Percentiles rank a stretch among this genome's conserved stretches.
phyloP scores from a whole-genome alignment of 257 asterid genomes.

The Leonotis leonurus region DNA sequence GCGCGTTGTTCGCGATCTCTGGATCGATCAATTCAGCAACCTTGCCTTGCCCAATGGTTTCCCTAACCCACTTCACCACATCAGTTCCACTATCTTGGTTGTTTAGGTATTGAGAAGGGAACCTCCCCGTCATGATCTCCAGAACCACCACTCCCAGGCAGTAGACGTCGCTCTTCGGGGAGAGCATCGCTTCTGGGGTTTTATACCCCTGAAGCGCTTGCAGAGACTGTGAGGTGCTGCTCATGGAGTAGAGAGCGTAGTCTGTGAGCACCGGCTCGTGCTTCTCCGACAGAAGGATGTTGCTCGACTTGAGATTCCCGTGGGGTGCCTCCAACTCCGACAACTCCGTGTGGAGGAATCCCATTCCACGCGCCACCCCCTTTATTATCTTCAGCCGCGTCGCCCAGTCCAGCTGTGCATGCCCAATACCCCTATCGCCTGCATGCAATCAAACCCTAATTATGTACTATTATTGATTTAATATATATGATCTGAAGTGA shows the following conservation, averaged over 20 bases:
- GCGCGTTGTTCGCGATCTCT: constrained; percentile 37
- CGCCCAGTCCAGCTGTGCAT: constrained; percentile 60
- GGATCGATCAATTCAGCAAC: constrained; percentile 65
- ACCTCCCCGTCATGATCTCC: constrained; percentile 66
- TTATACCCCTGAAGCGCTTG: constrained; percentile 51
- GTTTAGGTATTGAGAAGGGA: constrained; percentile 73
- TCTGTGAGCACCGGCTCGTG: constrained; percentile 76
- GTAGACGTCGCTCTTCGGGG: constrained; percentile 77
- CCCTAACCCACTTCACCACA: constrained; percentile 54
- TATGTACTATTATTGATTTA: too few relatives aligned
- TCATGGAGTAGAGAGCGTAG: constrained; percentile 53
- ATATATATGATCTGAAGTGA: too few relatives aligned
- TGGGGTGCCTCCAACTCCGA: constrained; percentile 60
- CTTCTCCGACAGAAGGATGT: constrained; percentile 47
- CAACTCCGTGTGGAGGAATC: constrained; percentile 71
- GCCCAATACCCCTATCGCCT: constrained; percentile 72
- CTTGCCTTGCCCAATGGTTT: constrained; percentile 38
- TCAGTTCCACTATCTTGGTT: constrained; percentile 83
- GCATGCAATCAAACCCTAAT: neutral
- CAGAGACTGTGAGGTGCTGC: constrained; percentile 47
- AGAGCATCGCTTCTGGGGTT: constrained; percentile 59
- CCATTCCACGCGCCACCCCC: constrained; percentile 77
- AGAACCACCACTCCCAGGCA: constrained; percentile 74
- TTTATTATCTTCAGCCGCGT: constrained; percentile 61
- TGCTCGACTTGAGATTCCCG: constrained; percentile 92